Evolutionary conservation across 2,329 filamentous ascomycete genomes (phyloP).

Genomic region (Stagonosporopsis vannaccii): DNA sequence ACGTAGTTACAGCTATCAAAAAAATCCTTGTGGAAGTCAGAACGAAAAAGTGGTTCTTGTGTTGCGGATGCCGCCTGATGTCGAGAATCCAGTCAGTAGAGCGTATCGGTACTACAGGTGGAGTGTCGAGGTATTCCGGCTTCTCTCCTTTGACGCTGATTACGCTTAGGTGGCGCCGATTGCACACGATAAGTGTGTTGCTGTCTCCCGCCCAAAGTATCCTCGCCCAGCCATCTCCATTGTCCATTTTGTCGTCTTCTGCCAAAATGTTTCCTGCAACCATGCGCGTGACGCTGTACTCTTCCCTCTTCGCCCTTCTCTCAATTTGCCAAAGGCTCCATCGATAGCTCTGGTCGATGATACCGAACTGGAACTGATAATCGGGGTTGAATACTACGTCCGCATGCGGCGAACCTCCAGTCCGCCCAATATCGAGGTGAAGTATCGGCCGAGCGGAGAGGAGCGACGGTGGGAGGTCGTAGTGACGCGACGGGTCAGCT

Average conservation of each 20-base stretch:
- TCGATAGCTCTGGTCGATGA: conserved; percentile 69
- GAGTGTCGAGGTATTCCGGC: conserved; percentile 29
- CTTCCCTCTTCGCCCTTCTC: conserved; percentile 26
- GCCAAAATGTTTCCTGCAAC: conserved; percentile 33
- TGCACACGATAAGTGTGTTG: conserved; percentile 61
- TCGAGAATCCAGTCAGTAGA: conserved; percentile 64
- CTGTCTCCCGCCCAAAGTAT: conserved; percentile 58
- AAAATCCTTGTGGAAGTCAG: conserved; percentile 63
- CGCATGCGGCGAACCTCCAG: conserved; percentile 63
- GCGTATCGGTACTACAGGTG: conserved; percentile 34
- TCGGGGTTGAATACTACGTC: conserved; percentile 72
- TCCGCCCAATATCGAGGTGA: conserved; percentile 60
- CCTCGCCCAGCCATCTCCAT: conserved; percentile 59
- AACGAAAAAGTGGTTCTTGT: conserved; percentile 62
- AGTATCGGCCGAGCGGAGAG: conserved; percentile 65
- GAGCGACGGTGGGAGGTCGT: conserved; percentile 53
- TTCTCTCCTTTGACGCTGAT: conserved; percentile 42
- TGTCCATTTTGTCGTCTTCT: conserved; percentile 1
- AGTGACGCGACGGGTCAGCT: conserved; percentile 26
- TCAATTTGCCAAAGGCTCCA: conserved; percentile 74
- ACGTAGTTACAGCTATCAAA: conserved; percentile 55
- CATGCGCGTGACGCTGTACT: conserved; percentile 46
- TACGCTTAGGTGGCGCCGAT: conserved; percentile 51
- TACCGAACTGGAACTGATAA: conserved; percentile 66
- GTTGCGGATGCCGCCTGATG: conserved; percentile 57